A percentile compares a stretch with the other conserved stretches of the same genome.
These are phyloP conservation scores for Didymella segeticola DNA, from an alignment of 2,329 filamentous ascomycete genomes.

Conservation along the genomic window DNA sequence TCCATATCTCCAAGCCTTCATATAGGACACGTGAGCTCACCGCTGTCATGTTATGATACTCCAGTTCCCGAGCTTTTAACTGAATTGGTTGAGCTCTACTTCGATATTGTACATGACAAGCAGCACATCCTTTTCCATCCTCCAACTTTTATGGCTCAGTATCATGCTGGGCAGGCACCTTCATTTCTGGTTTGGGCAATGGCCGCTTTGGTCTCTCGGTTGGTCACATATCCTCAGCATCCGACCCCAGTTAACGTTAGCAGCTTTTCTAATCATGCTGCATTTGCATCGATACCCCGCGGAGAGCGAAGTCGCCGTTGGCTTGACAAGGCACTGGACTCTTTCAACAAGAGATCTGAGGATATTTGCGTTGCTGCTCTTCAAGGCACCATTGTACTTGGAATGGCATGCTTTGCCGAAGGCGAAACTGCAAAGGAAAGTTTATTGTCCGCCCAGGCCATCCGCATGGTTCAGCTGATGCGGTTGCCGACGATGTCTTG, in stretches of 20 bases:
- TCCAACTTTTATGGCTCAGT: conserved; percentile 2
- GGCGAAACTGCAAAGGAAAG: conserved; percentile 4
- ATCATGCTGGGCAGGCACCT: conserved; percentile 4
- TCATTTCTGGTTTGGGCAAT: conserved; percentile 6
- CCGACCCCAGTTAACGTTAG: neutral
- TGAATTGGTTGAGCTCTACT: conserved; percentile 7
- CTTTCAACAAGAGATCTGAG: conserved; percentile 1
- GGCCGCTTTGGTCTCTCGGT: conserved; percentile 8
- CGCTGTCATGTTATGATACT: neutral
- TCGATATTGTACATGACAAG: conserved; percentile 11
- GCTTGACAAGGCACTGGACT: conserved; percentile 5
- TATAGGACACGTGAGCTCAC: neutral
- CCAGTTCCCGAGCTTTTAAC: neutral
- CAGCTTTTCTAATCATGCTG: conserved; percentile 6
- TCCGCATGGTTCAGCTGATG: conserved; percentile 9
- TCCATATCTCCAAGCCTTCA: neutral
- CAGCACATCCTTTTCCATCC: conserved; percentile 12
- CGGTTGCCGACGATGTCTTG: neutral
- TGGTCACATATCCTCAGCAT: neutral
- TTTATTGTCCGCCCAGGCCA: conserved; percentile 7
- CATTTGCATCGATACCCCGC: neutral
- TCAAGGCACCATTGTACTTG: conserved; percentile 8
- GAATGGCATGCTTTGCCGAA: conserved; percentile 12
- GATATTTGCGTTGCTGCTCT: conserved; percentile 6
- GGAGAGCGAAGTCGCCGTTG: conserved; percentile 4